A percentile compares a stretch with the other conserved stretches of the same genome.
phyloP scores from a whole-genome alignment of 768 basidiomycete genomes.

The Ramaria sp. region DNA sequence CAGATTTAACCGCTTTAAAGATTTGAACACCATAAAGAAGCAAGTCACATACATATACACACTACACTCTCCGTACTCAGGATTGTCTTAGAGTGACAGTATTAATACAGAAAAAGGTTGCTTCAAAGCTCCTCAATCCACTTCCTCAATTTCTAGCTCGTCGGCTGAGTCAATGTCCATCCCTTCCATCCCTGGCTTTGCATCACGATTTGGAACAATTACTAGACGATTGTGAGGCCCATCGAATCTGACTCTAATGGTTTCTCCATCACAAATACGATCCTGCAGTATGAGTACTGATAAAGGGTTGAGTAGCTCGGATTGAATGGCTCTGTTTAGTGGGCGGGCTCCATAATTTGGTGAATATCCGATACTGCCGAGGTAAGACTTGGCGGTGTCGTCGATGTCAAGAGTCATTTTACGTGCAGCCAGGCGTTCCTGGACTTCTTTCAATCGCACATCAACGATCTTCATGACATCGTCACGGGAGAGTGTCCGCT shows the following conservation, averaged over 20 bases:
- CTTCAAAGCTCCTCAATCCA: conserved; percentile 31
- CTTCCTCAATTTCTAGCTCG: conserved; percentile 60
- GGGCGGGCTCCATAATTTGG: conserved; percentile 86
- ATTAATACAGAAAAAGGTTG: background rate
- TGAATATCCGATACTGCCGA: conserved; percentile 69
- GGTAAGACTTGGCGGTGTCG: conserved; percentile 61
- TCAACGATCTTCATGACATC: conserved; percentile 83
- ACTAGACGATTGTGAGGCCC: conserved; percentile 67
- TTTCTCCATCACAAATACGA: conserved; percentile 73
- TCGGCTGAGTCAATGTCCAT: conserved; percentile 54
- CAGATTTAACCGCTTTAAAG: background rate
- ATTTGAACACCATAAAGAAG: background rate
- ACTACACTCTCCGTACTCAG: conserved; percentile 1
- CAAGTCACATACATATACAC: background rate
- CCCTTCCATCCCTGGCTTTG: conserved; percentile 30
- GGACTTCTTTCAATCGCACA: conserved; percentile 76
- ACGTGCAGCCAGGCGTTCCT: conserved; percentile 63
- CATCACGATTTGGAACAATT: conserved; percentile 76
- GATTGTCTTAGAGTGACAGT: background rate
- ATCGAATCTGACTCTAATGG: conserved; percentile 65
- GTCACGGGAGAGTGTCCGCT: conserved; percentile 69
- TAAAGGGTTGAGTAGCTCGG: conserved; percentile 84
- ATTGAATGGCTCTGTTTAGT: conserved; percentile 83
- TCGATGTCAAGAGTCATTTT: conserved; percentile 78
- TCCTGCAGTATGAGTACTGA: conserved; percentile 78